A percentile compares a stretch with the other conserved stretches of the same genome.
Evolutionary conservation across 1,139 yeast species (phyloP).

Genomic region (Geotrichum europaeum): DNA sequence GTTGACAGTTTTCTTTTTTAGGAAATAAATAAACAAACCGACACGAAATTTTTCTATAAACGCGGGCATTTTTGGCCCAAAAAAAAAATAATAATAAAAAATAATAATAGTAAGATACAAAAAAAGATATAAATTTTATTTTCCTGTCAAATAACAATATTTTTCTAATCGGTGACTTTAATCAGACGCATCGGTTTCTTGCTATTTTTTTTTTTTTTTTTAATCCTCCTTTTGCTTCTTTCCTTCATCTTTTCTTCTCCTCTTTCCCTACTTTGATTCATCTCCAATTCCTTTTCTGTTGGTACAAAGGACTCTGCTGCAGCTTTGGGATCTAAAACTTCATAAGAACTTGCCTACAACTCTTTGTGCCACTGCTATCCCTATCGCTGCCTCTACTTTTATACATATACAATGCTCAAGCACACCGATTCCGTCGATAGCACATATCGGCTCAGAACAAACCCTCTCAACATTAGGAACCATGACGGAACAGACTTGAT

Average conservation of each 20-base stretch:
- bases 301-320: background rate
- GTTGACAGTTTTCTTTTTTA: constrained; percentile 4
- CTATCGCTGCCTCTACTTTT: background rate
- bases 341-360: background rate
- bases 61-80: background rate
- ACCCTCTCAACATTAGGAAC: constrained; percentile 13
- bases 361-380: background rate
- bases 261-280: background rate
- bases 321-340: background rate
- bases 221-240: background rate
- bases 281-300: background rate
- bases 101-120: background rate
- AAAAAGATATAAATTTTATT: background rate
- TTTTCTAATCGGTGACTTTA: background rate
- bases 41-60: background rate
- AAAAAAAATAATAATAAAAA: too few species aligned
- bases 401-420: constrained; percentile 2
- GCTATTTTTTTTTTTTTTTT: background rate
- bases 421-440: constrained; percentile 14
- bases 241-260: background rate
- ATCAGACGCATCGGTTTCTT: too few species aligned
- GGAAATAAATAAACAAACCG: constrained; percentile 10
- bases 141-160: background rate
- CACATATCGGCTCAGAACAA: constrained; percentile 12
- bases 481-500: constrained; percentile 16